These are phyloP conservation scores for Leucocoprinus leucothites DNA, from an alignment of 768 basidiomycete species.

Conservation along the genomic window DNA sequence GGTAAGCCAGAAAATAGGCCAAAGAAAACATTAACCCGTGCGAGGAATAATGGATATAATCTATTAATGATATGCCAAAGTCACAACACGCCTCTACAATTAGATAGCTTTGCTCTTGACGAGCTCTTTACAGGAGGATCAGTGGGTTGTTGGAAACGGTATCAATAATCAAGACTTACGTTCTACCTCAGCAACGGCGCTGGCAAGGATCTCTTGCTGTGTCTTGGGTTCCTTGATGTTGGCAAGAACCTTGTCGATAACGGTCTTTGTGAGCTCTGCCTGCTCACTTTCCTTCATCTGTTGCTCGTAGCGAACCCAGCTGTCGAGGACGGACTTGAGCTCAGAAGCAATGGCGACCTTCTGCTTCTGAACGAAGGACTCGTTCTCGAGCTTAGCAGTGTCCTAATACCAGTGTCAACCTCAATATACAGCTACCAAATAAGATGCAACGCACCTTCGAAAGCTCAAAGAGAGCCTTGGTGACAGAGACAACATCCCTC, in stretches of 20 bases:
- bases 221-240: constrained; percentile 83
- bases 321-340: constrained; percentile 92
- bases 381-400: constrained; percentile 86
- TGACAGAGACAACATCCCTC: constrained; percentile 93
- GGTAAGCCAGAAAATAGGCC: too few species aligned
- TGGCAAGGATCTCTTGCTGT: constrained; percentile 77
- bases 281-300: constrained; percentile 97
- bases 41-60: constrained; percentile 11
- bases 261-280: constrained; percentile 80
- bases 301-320: constrained; percentile 98
- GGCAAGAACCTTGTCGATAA: constrained; percentile 87
- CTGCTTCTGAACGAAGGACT: constrained; percentile 89
- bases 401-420: constrained; percentile 52
- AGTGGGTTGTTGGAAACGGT: neutral
- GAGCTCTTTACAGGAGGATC: constrained; percentile 52
- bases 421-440: neutral
- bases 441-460: constrained; percentile 65
- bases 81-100: constrained; percentile 19
- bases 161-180: constrained; percentile 53
- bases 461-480: constrained; percentile 84
- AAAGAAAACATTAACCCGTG: neutral
- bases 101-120: constrained; percentile 93
- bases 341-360: constrained; percentile 83
- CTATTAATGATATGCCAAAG: constrained; percentile 13
- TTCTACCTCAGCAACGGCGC: constrained; percentile 87